Base-by-base conservation (phyloP, 2,329 filamentous ascomycete species). In the Tolypocladium paradoxum region DNA sequence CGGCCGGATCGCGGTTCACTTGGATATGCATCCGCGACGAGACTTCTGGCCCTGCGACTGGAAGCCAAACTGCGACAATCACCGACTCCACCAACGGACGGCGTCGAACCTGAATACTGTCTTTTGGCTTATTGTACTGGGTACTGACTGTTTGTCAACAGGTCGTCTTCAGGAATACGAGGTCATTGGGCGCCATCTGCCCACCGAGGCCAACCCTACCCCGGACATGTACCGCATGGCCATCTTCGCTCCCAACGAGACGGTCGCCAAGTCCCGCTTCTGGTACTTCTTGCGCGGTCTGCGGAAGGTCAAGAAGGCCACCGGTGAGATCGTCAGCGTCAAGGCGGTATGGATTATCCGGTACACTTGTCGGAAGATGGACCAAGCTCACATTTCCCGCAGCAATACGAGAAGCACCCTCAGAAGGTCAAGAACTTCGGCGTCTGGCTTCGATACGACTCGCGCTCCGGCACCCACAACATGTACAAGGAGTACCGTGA, bases 401-500 rank as follows among this genome's bases (percentile, higher is more conserved):
- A 96, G 91, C 95, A 99, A 81, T 78, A 84, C 79, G 93, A 99
- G 90, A 97, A 97, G 87, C 90, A 90, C 77, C 93, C 93, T 70
- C 82, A 91, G 72, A 96, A 96, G 84, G 91, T 99, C 84, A 99
- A 99, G 90, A 99, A 96, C 88, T 97, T 99, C 75, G 93, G 93
- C 76, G 86, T 99, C 85, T 99, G 95, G 95, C 87, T 99, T 80
- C 91, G 95, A 74, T 99, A 99, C 82, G 92, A 99, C 81, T 99
- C 95, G 60, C 92, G 93, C 77, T 97, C 93, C 69, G 93, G 93
- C 69, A 99, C 93, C 70, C 93, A 99, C 90, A 99, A 99, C 88
- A 99, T 99, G 93, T 99, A 99, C 90, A 97, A 97, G 87, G 93
- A 99, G 87, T 97, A 96, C 88, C 89, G 93, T 74, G 93, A 97